Evolutionary conservation across 2,329 filamentous ascomycete genomes (phyloP).

Genomic region (Xylaria sp.): DNA sequence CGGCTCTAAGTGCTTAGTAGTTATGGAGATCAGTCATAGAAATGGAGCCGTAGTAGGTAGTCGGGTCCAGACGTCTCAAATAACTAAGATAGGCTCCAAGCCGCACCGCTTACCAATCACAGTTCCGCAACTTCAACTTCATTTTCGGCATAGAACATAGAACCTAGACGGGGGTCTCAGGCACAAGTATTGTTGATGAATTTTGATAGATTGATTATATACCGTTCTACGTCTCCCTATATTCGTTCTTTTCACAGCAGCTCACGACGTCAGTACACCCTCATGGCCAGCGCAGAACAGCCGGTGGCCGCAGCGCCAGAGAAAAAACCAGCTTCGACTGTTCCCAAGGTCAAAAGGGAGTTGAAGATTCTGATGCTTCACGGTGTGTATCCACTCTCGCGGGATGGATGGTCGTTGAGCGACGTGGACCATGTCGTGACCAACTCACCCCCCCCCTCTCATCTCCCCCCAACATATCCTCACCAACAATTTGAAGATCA

Average conservation of each 20-base stretch:
- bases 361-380: slow-evolving; percentile 83
- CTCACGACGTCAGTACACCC: slow-evolving; percentile 16
- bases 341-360: slow-evolving; percentile 57
- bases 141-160: slow-evolving; percentile 16
- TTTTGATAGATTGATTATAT: slow-evolving; percentile 14
- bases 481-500: background rate
- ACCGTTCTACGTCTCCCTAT: slow-evolving; percentile 1
- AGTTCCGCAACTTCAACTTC: slow-evolving; percentile 12
- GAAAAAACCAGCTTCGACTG: slow-evolving; percentile 48
- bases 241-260: slow-evolving; percentile 4
- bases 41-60: slow-evolving; percentile 10
- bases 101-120: slow-evolving; percentile 27
- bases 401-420: background rate
- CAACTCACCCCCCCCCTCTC: background rate
- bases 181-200: slow-evolving; percentile 16
- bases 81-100: background rate
- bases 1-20: too few relatives aligned
- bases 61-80: slow-evolving; percentile 1
- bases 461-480: background rate
- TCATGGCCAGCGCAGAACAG: slow-evolving; percentile 43
- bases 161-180: slow-evolving; percentile 1
- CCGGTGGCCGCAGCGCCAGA: slow-evolving; percentile 28
- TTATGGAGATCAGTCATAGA: slow-evolving; percentile 11
- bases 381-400: slow-evolving; percentile 59
- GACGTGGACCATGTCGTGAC: background rate